Conservation (phyloP, 306 rosid species). For the Urtica urens region DNA sequence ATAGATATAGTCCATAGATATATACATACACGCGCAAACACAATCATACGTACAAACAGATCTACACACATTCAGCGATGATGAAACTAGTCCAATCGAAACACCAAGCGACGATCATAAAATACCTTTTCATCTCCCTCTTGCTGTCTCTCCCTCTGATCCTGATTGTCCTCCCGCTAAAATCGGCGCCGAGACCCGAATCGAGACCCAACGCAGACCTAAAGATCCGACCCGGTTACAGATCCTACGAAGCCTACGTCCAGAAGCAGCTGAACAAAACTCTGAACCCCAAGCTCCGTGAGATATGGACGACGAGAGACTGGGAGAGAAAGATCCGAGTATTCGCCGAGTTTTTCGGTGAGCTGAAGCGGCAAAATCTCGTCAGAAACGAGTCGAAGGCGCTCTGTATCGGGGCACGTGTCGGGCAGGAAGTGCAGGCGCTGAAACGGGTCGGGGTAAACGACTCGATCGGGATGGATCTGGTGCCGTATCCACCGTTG, state of each 20-base stretch:
- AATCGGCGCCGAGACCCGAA: neutral
- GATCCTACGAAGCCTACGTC: slow-evolving; percentile 63
- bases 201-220: slow-evolving; percentile 20
- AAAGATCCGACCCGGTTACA: slow-evolving; percentile 76
- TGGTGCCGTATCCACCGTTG: slow-evolving; percentile 75
- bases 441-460: slow-evolving; percentile 46
- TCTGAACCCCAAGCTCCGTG: slow-evolving; percentile 65
- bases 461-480: slow-evolving; percentile 69
- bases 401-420: slow-evolving; percentile 68
- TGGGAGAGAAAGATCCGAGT: slow-evolving; percentile 80
- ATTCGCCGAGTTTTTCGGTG: slow-evolving; percentile 43
- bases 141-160: slow-evolving; percentile 46
- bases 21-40: neutral
- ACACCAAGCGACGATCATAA: slow-evolving; percentile 19
- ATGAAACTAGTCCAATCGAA: slow-evolving; percentile 27
- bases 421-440: slow-evolving; percentile 91
- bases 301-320: slow-evolving; percentile 86
- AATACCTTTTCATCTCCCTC: slow-evolving; percentile 39
- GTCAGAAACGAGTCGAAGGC: slow-evolving; percentile 37
- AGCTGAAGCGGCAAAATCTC: slow-evolving; percentile 26
- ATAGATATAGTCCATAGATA: neutral
- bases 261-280: slow-evolving; percentile 80
- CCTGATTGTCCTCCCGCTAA: slow-evolving; percentile 30
- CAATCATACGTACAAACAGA: neutral
- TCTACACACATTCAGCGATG: slow-evolving; percentile 28